Percentiles rank a stretch among this genome's conserved stretches.
Conservation (phyloP, 2,329 filamentous ascomycete genomes). For the Emmonsia crescens region DNA sequence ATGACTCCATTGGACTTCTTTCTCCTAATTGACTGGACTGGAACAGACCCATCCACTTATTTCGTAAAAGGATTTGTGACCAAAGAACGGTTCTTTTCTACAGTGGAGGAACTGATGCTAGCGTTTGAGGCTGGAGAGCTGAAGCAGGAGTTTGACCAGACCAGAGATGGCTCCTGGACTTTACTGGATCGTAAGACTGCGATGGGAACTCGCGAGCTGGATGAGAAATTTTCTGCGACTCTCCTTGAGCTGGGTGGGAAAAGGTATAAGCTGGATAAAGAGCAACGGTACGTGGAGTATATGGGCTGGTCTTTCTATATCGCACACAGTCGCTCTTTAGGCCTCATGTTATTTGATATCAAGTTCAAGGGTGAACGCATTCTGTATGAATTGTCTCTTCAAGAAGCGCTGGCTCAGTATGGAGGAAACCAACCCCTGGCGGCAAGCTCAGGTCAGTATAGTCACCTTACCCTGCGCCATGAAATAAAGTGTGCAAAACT, state of each 20-base stretch:
- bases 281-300: slow-evolving; percentile 41
- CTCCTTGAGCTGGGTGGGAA: slow-evolving; percentile 30
- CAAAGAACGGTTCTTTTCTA: slow-evolving; percentile 29
- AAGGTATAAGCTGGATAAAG: slow-evolving; percentile 32
- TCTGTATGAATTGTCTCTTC: slow-evolving; percentile 43
- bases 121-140: slow-evolving; percentile 33
- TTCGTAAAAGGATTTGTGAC: slow-evolving; percentile 36
- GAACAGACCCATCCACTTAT: slow-evolving; percentile 35
- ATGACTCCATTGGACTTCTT: slow-evolving; percentile 39
- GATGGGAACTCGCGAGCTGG: slow-evolving; percentile 5
- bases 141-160: slow-evolving; percentile 25
- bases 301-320: slow-evolving; percentile 46
- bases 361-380: slow-evolving; percentile 41
- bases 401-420: slow-evolving; percentile 45
- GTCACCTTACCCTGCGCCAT: neutral
- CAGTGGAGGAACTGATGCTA: slow-evolving; percentile 23
- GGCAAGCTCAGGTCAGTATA: slow-evolving; percentile 14
- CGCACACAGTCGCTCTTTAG: slow-evolving; percentile 34
- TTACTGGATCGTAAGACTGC: slow-evolving; percentile 8
- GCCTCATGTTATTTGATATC: slow-evolving; percentile 41
- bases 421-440: slow-evolving; percentile 21
- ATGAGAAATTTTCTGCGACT: slow-evolving; percentile 18
- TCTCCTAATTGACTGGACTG: slow-evolving; percentile 34
- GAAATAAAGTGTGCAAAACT: neutral
- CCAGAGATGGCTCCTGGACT: slow-evolving; percentile 17